Evolutionary conservation across 352 stramenopile species (phyloP).

Genomic region (Phytophthora sp.): DNA sequence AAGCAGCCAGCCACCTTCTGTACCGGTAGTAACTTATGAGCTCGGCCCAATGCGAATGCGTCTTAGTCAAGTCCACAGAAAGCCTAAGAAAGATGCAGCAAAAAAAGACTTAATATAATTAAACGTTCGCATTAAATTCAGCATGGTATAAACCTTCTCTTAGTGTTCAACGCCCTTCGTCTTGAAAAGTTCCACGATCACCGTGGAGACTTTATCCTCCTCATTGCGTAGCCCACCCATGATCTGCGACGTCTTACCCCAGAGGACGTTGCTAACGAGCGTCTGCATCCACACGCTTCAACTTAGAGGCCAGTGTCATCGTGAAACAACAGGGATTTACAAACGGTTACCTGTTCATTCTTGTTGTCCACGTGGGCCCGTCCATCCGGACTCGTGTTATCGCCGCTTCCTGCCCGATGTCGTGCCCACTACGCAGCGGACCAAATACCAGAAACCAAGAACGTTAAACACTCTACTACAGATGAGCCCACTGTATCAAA

Average conservation of each 20-base stretch:
- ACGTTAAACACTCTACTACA: slow-evolving; percentile 6
- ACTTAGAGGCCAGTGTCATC: slow-evolving; percentile 5
- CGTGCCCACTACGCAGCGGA: slow-evolving; percentile 51
- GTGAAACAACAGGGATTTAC: slow-evolving; percentile 6
- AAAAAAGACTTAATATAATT: slow-evolving; percentile 8
- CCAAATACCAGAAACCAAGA: slow-evolving; percentile 7
- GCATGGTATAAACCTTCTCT: neutral
- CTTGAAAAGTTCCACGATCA: slow-evolving; percentile 64
- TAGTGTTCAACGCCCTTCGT: slow-evolving; percentile 17
- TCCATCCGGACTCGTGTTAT: slow-evolving; percentile 34
- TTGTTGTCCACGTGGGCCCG: slow-evolving; percentile 32
- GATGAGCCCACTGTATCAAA: slow-evolving; percentile 4
- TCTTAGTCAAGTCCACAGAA: slow-evolving; percentile 12
- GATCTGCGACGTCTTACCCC: slow-evolving; percentile 62
- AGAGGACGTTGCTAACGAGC: slow-evolving; percentile 60
- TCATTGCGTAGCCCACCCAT: slow-evolving; percentile 58
- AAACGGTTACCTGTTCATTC: slow-evolving; percentile 34
- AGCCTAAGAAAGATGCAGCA: slow-evolving; percentile 21
- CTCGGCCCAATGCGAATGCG: no score
- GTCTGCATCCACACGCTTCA: slow-evolving; percentile 11
- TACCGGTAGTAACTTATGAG: slow-evolving; percentile 20
- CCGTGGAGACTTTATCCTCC: slow-evolving; percentile 60
- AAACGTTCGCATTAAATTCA: neutral
- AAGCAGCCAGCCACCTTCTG: neutral
- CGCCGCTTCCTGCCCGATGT: slow-evolving; percentile 39